Evolutionary conservation across 2,329 filamentous ascomycete genomes (phyloP), one percentile per base, ranked within the genome.

Genomic region (Arthrobotrys iridis): DNA sequence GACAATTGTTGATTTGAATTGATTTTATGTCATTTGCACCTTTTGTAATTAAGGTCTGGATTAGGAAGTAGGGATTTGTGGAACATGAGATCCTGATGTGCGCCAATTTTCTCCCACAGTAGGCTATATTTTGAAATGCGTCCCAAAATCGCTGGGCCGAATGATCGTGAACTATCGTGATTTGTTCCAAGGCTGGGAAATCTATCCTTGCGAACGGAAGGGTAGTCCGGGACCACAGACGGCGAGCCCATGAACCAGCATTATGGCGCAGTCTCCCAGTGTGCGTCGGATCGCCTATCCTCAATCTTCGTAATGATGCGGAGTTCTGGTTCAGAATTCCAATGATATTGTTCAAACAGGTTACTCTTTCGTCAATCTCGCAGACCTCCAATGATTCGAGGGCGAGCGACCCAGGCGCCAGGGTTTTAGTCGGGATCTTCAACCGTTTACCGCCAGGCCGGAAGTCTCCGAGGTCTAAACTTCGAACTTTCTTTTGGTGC

Each of bases 131-230:
- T 8, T 55, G 50, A 18, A 30, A 70, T 13, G 22, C 28, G 35
- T 20, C 50, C 65, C 24, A 60, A 15, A 41, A 70, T 28, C 15
- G 40, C 28, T 43, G 41, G 4, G 55, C 18, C 13, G 48, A 57
- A 10, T 57, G 30, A 24, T 70, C 65, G 18, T 70, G 55, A 43
- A 62, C 11, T 3, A 70, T 60, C 11, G 40, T 52, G 4, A 70
- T 30, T 41, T 62, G 43, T 15, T 70, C 57, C 0, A 70, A 20
- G 0, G 35, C 41, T 15, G 45, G 43, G 13, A 70, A 26, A 30
- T 28, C 2, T 2, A 58, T 59, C 2, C 15, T 55, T n/a, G 50
- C 10, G 10, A 55, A 55, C 6, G 50, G 50, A 2, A 55, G 18
- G 0, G 35, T 55, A 1, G 50, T 55, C 10, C 26, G 20, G 18